A percentile compares a stretch with the other conserved stretches of the same genome.
These are phyloP conservation scores for Aspergillus udagawae DNA, from an alignment of 2,329 filamentous ascomycete species.

Conservation along the genomic window DNA sequence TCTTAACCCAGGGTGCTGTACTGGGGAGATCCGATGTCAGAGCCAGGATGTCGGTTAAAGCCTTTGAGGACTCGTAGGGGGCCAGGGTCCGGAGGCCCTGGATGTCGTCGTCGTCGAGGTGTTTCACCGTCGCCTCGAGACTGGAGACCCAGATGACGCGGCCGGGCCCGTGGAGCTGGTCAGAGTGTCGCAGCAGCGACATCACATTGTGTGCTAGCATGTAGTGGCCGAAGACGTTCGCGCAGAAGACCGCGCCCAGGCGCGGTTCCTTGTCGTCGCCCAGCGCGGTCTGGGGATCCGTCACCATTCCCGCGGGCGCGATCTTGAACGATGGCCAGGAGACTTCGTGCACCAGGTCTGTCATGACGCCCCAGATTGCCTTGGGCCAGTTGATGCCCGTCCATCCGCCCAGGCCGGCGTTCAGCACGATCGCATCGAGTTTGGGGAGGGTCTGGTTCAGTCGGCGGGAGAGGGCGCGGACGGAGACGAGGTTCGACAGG, in stretches of 20 bases:
- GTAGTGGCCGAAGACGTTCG: slow-evolving; percentile 96
- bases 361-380: slow-evolving; percentile 55
- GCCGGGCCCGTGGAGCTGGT: slow-evolving; percentile 44
- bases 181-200: slow-evolving; percentile 61
- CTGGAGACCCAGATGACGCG: slow-evolving; percentile 86
- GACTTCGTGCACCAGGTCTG: slow-evolving; percentile 61
- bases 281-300: slow-evolving; percentile 49
- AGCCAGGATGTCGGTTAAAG: slow-evolving; percentile 78
- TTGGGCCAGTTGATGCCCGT: slow-evolving; percentile 66
- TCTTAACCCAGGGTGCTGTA: slow-evolving; percentile 52
- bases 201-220: slow-evolving; percentile 76
- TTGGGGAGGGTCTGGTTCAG: slow-evolving; percentile 56
- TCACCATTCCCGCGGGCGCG: slow-evolving; percentile 52
- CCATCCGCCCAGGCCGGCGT: slow-evolving; percentile 88
- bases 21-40: slow-evolving; percentile 68
- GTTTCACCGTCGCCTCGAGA: slow-evolving; percentile 61
- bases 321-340: slow-evolving; percentile 78
- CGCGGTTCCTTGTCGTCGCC: slow-evolving; percentile 46
- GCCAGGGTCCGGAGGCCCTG: slow-evolving; percentile 62
- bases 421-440: slow-evolving; percentile 76
- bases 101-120: slow-evolving; percentile 66
- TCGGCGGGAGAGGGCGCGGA: slow-evolving; percentile 51
- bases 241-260: slow-evolving; percentile 79
- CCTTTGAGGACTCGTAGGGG: slow-evolving; percentile 84
- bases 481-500: slow-evolving; percentile 52